Conservation (phyloP, 495 filamentous ascomycete species). For the Aspergillus heteromorphus region DNA sequence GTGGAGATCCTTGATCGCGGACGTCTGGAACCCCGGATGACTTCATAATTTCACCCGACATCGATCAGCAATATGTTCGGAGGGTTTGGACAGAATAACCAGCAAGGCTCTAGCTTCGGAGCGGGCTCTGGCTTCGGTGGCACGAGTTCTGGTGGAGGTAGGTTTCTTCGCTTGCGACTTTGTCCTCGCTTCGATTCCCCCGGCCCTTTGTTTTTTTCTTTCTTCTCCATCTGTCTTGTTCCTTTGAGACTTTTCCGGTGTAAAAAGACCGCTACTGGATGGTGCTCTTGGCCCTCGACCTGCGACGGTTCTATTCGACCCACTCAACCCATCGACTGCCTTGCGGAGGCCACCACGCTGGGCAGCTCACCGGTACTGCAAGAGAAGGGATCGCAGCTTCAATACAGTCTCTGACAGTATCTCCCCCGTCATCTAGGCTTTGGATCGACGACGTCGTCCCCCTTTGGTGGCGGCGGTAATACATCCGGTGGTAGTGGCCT, state of each 20-base stretch:
- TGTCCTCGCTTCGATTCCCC: constrained; percentile 8
- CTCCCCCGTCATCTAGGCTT: constrained; percentile 51
- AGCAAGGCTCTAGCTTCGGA: constrained; percentile 49
- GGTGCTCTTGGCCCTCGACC: constrained; percentile 35
- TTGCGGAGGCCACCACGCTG: constrained; percentile 27
- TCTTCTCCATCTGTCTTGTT: constrained; percentile 16
- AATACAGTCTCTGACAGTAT: constrained; percentile 41
- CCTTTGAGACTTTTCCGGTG: constrained; percentile 9
- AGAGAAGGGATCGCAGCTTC: constrained; percentile 40
- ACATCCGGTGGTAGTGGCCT: constrained; percentile 33
- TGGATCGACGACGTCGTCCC: constrained; percentile 45
- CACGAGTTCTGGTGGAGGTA: constrained; percentile 39
- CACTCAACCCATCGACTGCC: constrained; percentile 11
- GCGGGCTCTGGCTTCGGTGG: constrained; percentile 34
- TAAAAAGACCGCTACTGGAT: constrained; percentile 17
- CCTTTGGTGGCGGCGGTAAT: constrained; percentile 31
- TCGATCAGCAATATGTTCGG: constrained; percentile 40
- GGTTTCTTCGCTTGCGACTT: constrained; percentile 31
- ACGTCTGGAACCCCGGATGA: constrained; percentile 30
- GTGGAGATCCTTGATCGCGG: background rate
- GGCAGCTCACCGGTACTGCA: constrained; percentile 29
- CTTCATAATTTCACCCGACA: constrained; percentile 23
- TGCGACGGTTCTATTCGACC: constrained; percentile 22
- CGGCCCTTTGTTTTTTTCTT: constrained; percentile 15
- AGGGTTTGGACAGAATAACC: constrained; percentile 59